Conservation (phyloP, 176 grass and related monocot genomes). For the Raddia distichophylla region DNA sequence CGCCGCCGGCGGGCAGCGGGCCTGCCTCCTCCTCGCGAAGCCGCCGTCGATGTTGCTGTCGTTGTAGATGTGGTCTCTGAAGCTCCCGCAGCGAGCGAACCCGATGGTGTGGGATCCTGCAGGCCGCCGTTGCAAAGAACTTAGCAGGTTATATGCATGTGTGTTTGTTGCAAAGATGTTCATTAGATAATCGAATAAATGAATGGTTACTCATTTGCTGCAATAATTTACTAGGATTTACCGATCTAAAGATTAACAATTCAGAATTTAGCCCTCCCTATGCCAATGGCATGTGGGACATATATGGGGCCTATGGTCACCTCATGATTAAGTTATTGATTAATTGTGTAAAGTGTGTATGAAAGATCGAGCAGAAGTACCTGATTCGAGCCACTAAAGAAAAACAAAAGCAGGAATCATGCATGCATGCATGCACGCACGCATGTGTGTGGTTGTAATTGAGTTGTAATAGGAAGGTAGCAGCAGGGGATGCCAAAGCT, state of each 20-base stretch:
- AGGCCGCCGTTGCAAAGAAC: too few species aligned
- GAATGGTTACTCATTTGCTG: not conserved
- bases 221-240: too few species aligned
- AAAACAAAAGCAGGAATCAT: not conserved
- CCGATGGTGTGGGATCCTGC: conserved; percentile 78
- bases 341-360: not conserved
- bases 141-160: too few species aligned
- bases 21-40: conserved; percentile 34
- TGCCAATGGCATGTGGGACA: too few species aligned
- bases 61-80: conserved; percentile 68
- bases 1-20: conserved; percentile 27
- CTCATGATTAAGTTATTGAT: too few species aligned
- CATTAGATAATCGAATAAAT: not conserved
- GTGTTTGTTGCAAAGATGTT: not conserved
- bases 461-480: not conserved
- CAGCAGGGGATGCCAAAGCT: not conserved
- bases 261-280: too few species aligned
- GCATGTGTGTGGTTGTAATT: not conserved
- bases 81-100: conserved; percentile 58
- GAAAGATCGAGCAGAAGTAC: not conserved
- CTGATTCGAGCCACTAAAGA: not conserved
- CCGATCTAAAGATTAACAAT: too few species aligned
- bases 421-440: not conserved
- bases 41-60: conserved; percentile 48
- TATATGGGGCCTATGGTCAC: too few species aligned